These are phyloP conservation scores for Oryza coarctata DNA, from an alignment of 176 grass and related monocot species.

Conservation along the genomic window DNA sequence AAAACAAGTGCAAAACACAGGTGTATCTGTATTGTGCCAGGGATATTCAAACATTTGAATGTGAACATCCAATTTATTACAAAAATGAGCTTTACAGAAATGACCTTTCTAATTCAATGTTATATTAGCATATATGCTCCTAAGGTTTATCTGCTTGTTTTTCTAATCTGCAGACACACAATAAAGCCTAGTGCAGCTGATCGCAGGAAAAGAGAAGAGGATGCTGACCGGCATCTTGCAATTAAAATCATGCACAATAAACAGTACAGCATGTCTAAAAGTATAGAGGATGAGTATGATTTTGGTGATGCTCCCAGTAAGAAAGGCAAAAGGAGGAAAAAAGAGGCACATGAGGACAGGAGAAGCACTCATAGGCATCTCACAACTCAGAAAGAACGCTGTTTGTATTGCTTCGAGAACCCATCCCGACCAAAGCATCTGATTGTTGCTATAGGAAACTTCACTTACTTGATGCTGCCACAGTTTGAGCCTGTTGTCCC, in stretches of 20 bases:
- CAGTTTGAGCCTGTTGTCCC: constrained; percentile 71
- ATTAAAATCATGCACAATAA: constrained; percentile 84
- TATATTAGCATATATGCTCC: constrained; percentile 1
- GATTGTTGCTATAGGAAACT: constrained; percentile 89
- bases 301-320: constrained; percentile 78
- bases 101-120: neutral
- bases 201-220: constrained; percentile 76
- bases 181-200: constrained; percentile 48
- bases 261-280: constrained; percentile 64
- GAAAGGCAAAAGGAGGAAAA: constrained; percentile 64
- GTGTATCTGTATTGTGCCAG: neutral
- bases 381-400: constrained; percentile 81
- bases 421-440: constrained; percentile 96
- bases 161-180: constrained; percentile 45
- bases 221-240: constrained; percentile 78
- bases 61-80: neutral
- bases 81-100: neutral
- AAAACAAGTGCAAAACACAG: neutral
- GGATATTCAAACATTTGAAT: constrained; percentile 3
- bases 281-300: constrained; percentile 91
- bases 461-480: constrained; percentile 90
- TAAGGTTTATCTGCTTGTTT: neutral
- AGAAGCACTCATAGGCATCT: constrained; percentile 35
- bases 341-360: constrained; percentile 45
- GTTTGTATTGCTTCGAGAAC: constrained; percentile 93